phyloP scores from a whole-genome alignment of 192 early-diverging fungal species.

The Linnemannia schmuckeri region DNA sequence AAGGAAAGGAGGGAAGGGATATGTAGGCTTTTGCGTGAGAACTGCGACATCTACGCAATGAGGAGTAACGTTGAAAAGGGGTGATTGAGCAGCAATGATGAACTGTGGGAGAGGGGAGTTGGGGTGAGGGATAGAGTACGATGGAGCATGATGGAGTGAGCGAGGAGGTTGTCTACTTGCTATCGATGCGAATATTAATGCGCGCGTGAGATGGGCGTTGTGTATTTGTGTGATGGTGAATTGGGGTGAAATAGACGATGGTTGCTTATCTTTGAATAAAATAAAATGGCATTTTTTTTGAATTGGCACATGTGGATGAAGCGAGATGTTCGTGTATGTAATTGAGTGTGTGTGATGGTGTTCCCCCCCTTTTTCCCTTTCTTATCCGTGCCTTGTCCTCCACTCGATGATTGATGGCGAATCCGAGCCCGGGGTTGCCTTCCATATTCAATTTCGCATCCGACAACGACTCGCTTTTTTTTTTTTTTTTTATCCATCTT shows the following conservation, averaged over 20 bases:
- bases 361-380: neutral
- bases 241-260: neutral
- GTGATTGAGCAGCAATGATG: neutral
- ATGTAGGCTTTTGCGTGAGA: neutral
- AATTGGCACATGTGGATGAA: slow-evolving; percentile 7
- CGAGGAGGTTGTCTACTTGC: too few relatives aligned
- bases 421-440: neutral
- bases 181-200: neutral
- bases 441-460: neutral
- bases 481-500: neutral
- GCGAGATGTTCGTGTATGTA: neutral
- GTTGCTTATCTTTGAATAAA: slow-evolving; percentile 5
- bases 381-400: neutral
- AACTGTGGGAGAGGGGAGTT: neutral
- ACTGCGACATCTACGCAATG: neutral
- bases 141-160: neutral
- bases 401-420: neutral
- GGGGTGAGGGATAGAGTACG: neutral
- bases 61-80: neutral
- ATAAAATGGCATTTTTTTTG: neutral
- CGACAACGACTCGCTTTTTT: neutral
- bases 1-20: neutral
- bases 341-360: neutral
- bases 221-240: neutral
- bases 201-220: slow-evolving; percentile 6